Evolutionary conservation across 176 grass and related monocot species (phyloP).

Genomic region (Miscanthus lutarioriparius): DNA sequence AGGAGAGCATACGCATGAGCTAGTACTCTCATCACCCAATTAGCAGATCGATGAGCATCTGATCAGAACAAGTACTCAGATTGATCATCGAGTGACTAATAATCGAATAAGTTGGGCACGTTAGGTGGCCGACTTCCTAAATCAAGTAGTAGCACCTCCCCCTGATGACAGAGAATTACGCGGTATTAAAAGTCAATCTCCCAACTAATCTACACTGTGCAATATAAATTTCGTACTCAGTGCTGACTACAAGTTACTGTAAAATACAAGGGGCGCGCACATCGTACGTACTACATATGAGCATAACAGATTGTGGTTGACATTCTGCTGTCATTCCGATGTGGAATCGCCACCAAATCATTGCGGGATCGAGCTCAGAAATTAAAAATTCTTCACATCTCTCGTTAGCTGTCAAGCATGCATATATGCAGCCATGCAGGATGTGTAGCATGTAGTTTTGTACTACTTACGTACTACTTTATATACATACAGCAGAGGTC

Average conservation of each 20-base stretch:
- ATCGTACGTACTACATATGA: too few relatives aligned
- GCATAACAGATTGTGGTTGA: conserved; percentile 4
- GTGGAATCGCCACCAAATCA: too few relatives aligned
- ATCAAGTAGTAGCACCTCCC: conserved; percentile 1
- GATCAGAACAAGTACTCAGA: too few relatives aligned
- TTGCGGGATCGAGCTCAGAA: too few relatives aligned
- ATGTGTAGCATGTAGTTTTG: too few relatives aligned
- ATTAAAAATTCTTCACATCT: too few relatives aligned
- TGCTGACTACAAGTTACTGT: background rate
- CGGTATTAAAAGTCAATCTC: background rate
- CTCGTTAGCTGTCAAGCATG: too few relatives aligned
- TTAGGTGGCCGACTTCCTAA: background rate
- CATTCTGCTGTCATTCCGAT: background rate
- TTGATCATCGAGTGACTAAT: background rate
- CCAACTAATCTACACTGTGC: background rate
- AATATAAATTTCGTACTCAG: background rate
- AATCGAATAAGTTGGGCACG: background rate
- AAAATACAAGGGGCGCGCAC: background rate
- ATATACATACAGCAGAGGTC: too few relatives aligned
- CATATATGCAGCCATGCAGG: too few relatives aligned
- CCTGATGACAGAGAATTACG: too few relatives aligned
- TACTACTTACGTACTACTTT: too few relatives aligned
- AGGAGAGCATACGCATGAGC: background rate
- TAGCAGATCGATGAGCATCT: background rate
- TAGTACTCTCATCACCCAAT: background rate